Evolutionary conservation across 2,329 filamentous ascomycete genomes (phyloP).

Genomic region (Penicillium janthinellum): DNA sequence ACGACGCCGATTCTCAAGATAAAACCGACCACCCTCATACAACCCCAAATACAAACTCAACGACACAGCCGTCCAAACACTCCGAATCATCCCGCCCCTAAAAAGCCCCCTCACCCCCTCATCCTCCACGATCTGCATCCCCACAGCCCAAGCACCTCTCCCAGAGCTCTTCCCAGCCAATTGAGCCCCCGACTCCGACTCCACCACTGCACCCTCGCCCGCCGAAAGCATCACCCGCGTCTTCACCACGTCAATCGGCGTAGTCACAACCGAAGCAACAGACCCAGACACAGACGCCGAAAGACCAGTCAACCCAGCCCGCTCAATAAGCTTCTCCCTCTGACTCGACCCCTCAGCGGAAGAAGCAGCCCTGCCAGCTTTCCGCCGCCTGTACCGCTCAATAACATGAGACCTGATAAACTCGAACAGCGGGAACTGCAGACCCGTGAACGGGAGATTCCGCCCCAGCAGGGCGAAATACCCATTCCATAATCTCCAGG

Average conservation of each 20-base stretch:
- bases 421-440: conserved; percentile 89
- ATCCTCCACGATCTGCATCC: conserved; percentile 64
- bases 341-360: conserved; percentile 12
- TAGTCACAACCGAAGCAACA: conserved; percentile 77
- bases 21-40: conserved; percentile 77
- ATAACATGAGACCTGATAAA: conserved; percentile 60
- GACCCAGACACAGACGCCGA: conserved; percentile 75
- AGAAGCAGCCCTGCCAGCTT: conserved; percentile 12
- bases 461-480: conserved; percentile 80
- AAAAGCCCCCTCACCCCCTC: conserved; percentile 75
- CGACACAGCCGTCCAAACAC: conserved; percentile 78
- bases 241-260: conserved; percentile 87
- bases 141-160: conserved; percentile 59
- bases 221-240: conserved; percentile 82
- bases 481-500: conserved; percentile 63
- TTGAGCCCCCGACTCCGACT: not conserved
- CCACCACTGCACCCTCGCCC: conserved; percentile 30
- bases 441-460: conserved; percentile 82
- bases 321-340: conserved; percentile 58
- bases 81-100: conserved; percentile 69
- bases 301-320: conserved; percentile 68
- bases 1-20: conserved; percentile 44
- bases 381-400: conserved; percentile 43
- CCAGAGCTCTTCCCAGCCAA: conserved; percentile 26
- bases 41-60: conserved; percentile 82